Percentiles rank a stretch among this genome's conserved stretches.
Conservation (phyloP, 768 basidiomycete species). For the Chlorophyllum brunneum region DNA sequence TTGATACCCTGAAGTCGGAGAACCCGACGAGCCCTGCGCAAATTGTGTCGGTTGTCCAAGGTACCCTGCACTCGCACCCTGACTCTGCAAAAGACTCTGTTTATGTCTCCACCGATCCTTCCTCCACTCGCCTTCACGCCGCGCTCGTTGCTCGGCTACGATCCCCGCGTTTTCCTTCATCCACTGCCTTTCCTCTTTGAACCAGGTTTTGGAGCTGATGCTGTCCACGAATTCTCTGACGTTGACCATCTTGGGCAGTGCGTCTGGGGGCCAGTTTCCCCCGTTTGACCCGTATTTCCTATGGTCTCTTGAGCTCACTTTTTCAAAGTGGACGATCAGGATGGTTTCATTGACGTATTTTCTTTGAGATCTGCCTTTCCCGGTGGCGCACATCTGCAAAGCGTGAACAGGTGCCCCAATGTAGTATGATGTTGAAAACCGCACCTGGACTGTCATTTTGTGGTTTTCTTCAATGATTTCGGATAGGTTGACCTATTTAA, state of each 20-base stretch:
- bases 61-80: background rate
- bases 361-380: conserved; percentile 22
- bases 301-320: background rate
- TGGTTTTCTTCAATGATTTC: conserved; percentile 30
- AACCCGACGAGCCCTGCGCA: background rate
- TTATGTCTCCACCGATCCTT: conserved; percentile 2
- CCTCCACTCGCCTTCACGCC: conserved; percentile 4
- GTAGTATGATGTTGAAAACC: conserved; percentile 8
- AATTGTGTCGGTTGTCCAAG: background rate
- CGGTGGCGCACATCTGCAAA: conserved; percentile 22
- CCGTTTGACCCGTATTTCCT: background rate
- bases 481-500: conserved; percentile 23
- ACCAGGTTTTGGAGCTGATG: conserved; percentile 11
- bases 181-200: conserved; percentile 18
- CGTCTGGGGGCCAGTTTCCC: background rate
- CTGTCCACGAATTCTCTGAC: conserved; percentile 18
- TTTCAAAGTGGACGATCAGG: conserved; percentile 19
- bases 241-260: conserved; percentile 15
- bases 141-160: background rate
- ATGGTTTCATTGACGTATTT: conserved; percentile 23
- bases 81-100: background rate
- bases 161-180: conserved; percentile 5
- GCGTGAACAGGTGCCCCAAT: background rate
- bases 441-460: conserved; percentile 29
- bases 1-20: background rate